Base-by-base conservation (phyloP, 2,329 filamentous ascomycete genomes). In the Ustulina deusta region DNA sequence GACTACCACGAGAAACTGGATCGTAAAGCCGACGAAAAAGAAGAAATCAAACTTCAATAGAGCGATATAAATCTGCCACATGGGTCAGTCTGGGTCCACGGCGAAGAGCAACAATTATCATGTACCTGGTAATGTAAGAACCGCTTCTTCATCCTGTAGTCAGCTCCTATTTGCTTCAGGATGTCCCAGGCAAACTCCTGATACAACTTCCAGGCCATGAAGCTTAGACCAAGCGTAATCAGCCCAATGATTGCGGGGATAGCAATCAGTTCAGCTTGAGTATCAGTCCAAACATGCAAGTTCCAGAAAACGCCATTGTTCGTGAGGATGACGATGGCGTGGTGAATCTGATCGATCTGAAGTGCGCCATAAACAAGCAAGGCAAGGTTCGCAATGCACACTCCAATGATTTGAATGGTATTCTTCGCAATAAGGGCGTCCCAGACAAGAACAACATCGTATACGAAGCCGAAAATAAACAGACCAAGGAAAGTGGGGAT, bases 181-280 rank as follows among this genome's bases (percentile, higher is more conserved):
- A 99, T 99, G 65, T 96, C 96, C 96, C 96, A 99, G 11, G 96
- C 95, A 81, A 99, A 99, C 80, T 97, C 95, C 77, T 97, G 94
- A 79, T 99, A 98, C 36, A 99, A 86, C 83, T 97, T 97, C 92
- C 94, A 98, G 1, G 95, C 90, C 59, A 94, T 84, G 69, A 93
- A 91, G 15, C 85, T 85, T 85, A 98, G 90, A 61, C 89, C 76
- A 6, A 94, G 71, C 2, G 92, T 95, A 34, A 88, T 88, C 34
- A 97, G 81, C 0, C 89, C 93, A 72, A 98, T 91, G 65, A 99
- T 88, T 74, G 88, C 90, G 0, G 96, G 96, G 63, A 97, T 93
- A 11, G 95, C 91, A 70, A 97, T 87, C 38, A 99, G 85, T 74
- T 92, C 94, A 0, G 93, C 91, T 74, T 88, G 85, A 36, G 94